Conservation (phyloP, 2,329 filamentous ascomycete species). For the Colletotrichum brevisporum region DNA sequence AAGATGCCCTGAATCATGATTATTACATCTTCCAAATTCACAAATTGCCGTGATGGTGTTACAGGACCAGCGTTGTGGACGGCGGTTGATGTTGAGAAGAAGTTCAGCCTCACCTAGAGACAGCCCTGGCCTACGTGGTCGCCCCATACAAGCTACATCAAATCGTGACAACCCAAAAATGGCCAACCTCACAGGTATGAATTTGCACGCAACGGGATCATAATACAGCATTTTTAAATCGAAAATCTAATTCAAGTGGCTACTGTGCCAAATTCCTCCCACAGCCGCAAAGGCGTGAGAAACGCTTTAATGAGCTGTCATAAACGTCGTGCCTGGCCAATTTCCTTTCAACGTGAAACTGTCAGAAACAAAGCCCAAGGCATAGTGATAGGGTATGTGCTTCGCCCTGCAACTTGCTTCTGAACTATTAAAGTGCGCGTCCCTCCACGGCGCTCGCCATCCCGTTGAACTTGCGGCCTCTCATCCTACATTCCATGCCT, state of each 20-base stretch:
- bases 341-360: constrained; percentile 29
- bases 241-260: neutral
- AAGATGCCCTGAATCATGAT: constrained; percentile 79
- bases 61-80: neutral
- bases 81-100: constrained; percentile 3
- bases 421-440: constrained; percentile 30
- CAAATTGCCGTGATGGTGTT: neutral
- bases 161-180: neutral
- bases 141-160: constrained; percentile 25
- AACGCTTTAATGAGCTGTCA: constrained; percentile 23
- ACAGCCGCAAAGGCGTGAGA: neutral
- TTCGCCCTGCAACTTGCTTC: constrained; percentile 13
- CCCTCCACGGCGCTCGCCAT: constrained; percentile 5
- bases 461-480: neutral
- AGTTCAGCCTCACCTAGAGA: neutral
- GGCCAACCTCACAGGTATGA: too few species aligned
- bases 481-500: constrained; percentile 2
- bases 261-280: neutral
- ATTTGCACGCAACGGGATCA: neutral
- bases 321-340: constrained; percentile 38
- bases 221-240: neutral
- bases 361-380: constrained; percentile 35
- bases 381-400: constrained; percentile 38
- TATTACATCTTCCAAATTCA: constrained; percentile 34
- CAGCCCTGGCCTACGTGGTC: constrained; percentile 5